These are phyloP conservation scores for Thyridium curvatum DNA, from an alignment of 2,329 filamentous ascomycete genomes.

Conservation along the genomic window DNA sequence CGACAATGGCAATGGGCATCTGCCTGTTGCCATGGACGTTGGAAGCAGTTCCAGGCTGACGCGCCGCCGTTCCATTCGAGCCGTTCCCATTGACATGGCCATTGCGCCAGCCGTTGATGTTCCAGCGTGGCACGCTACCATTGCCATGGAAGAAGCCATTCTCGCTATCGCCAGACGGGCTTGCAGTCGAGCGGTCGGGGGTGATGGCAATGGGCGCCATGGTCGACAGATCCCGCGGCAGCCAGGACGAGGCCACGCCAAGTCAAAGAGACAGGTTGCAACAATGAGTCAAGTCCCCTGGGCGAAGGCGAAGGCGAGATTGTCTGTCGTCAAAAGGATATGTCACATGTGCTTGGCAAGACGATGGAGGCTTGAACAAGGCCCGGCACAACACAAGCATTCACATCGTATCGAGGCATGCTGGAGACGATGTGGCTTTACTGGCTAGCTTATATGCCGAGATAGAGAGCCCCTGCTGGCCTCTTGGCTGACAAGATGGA, in stretches of 20 bases:
- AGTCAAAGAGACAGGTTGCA: slow-evolving; percentile 4
- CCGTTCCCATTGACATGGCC: slow-evolving; percentile 1
- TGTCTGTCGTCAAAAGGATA: slow-evolving; percentile 4
- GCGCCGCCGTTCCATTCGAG: slow-evolving; percentile 8
- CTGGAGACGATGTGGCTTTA: slow-evolving; percentile 10
- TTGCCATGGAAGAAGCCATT: slow-evolving; percentile 18
- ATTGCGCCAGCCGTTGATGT: slow-evolving; percentile 3
- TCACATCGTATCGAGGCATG: not conserved
- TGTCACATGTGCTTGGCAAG: slow-evolving; percentile 6
- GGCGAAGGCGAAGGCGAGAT: not conserved
- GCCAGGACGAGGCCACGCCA: slow-evolving; percentile 2
- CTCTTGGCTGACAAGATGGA: not conserved
- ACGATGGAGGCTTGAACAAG: slow-evolving; percentile 4
- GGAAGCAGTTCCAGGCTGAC: not conserved
- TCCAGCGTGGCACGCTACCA: slow-evolving; percentile 11
- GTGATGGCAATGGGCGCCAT: slow-evolving; percentile 22
- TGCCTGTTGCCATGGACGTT: slow-evolving; percentile 16
- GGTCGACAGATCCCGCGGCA: not conserved
- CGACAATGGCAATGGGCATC: slow-evolving; percentile 39
- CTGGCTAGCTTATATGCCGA: slow-evolving; percentile 14
- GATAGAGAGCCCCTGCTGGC: not conserved
- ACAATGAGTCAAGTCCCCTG: not conserved
- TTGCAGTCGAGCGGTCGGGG: slow-evolving; percentile 18
- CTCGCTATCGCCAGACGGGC: slow-evolving; percentile 17
- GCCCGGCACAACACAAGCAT: too few species aligned